Base-by-base conservation (phyloP, 2,329 filamentous ascomycete genomes). In the Fusarium sp. region DNA sequence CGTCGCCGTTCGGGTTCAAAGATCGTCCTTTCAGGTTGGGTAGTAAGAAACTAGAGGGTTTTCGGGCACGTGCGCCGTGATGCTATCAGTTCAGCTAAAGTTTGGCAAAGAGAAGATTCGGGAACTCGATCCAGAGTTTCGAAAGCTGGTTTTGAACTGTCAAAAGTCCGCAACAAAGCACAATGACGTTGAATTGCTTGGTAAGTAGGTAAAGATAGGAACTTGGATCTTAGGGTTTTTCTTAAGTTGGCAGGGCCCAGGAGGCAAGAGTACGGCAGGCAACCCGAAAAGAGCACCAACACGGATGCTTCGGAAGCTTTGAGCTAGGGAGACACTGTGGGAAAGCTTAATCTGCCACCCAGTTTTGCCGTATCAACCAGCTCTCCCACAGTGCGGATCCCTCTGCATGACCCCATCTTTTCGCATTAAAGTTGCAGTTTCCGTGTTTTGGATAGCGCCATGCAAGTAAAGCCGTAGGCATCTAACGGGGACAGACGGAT, bases 301-400 rank as follows among this genome's bases (percentile, higher is more conserved):
- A 57, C 71, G 72, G 72, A 74, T 63, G 72, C 68, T 56, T 59
- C 72, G 72, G 72, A 64, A 65, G 64, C 37, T 74, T 68, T 68
- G 43, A 50, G 48, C 64, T 50, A 43, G 4, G n/a, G 13, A n/a
- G 20, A 43, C 57, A 60, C 57, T 60, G 57, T 60, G 27, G 11
- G 27, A 31, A 60, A 60, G 22, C 33, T 43, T 43, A 60, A 60
- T 31, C 48, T 31, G n/a, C 48, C 48, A 31, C 48, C 48, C 48
- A 54, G 2, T 20, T 54, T 5, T 31, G 48, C 48, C 27, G 27
- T 54, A 57, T 33, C 54, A 14, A 2, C 33, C 22, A 27, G 56
- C 20, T 41, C 20, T 16, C 22, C 31, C 37, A 43, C 37, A 43
- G 56, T 60, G 57, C 24, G 27, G 18, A 20, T 27, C 35, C 33